Evolutionary conservation across 306 rosid genomes (phyloP).

Genomic region (Vigna trinervia): DNA sequence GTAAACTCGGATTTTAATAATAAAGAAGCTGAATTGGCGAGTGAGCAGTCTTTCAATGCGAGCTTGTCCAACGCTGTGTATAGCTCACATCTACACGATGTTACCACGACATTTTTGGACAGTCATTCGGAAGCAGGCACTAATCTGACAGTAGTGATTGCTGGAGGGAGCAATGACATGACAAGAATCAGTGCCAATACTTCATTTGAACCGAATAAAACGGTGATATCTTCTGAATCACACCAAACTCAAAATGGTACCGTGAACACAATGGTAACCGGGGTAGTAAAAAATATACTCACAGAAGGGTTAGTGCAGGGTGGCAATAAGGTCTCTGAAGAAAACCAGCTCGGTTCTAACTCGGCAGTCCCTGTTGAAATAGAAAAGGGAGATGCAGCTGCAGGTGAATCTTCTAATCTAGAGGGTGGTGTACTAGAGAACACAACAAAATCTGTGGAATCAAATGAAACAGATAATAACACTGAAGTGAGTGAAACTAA

Average conservation of each 20-base stretch:
- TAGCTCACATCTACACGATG: conserved; percentile 43
- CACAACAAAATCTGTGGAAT: conserved; percentile 38
- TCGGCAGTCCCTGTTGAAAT: conserved; percentile 38
- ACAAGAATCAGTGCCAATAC: conserved; percentile 29
- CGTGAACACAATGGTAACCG: conserved; percentile 34
- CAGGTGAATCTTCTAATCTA: conserved; percentile 47
- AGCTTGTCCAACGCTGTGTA: conserved; percentile 40
- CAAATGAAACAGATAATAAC: conserved; percentile 45
- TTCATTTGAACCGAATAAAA: conserved; percentile 49
- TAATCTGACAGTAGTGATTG: conserved; percentile 40
- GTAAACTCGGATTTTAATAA: conserved; percentile 45
- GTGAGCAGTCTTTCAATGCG: conserved; percentile 42
- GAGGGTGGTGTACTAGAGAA: conserved; percentile 46
- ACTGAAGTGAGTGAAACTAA: conserved; percentile 42
- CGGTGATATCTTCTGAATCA: conserved; percentile 35
- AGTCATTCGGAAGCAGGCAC: conserved; percentile 48
- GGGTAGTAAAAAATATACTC: conserved; percentile 39
- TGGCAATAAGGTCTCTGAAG: conserved; percentile 38
- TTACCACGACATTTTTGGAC: conserved; percentile 22
- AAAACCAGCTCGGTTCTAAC: conserved; percentile 49
- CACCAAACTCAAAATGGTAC: conserved; percentile 32
- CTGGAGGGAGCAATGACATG: conserved; percentile 42
- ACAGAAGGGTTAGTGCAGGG: conserved; percentile 39
- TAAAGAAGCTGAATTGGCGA: conserved; percentile 45
- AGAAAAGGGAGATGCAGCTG: conserved; percentile 46